Base-by-base conservation (phyloP, 495 filamentous ascomycete species). In the Pseudomonodictys pantanalensis region DNA sequence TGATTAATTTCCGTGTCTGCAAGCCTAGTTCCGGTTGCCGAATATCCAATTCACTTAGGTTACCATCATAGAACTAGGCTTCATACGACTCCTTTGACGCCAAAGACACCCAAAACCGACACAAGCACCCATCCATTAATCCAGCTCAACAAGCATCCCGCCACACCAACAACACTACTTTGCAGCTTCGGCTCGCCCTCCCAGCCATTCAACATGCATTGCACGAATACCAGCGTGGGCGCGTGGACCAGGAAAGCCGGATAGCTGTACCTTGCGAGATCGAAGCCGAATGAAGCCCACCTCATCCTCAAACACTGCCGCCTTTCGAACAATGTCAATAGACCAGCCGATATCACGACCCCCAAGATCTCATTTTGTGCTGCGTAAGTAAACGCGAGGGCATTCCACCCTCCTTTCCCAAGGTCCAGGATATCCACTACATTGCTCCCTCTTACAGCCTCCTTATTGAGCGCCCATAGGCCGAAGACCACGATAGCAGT, bases 201-300 rank as follows among this genome's bases (percentile, higher is more conserved):
- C 56, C 48, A 61, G 11, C 12, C 11, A 47, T 61, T 50, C 3
- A 54, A 2, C 20, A 35, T 8, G 30, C 25, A 61, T 32, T 61
- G 58, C 48, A 35, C 10, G 24, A 32, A 45, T 22, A 61, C 35
- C 1, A 61, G 6, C 10, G 26, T 25, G n/a, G 38, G 29, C 10
- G 11, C 20, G 41, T 61, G 58, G 1, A 47, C 38, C 24, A 61
- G 42, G 41, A 61, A 61, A 17, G 58, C 48, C 12, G 58, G 12
- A 28, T 61, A 61, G 18, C 48, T 53, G 29, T 54, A 55, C 17
- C 58, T 38, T 25, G 24, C 50, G 1, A 61, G 11, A 38, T 54
- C 54, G 25, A 57, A 18, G 5, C 29, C 26, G 6, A 39, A 11
- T 7, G 49, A 8, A 20, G 10, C 17, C 58, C 58, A 53, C 25